A percentile compares a stretch with the other conserved stretches of the same genome.
These are phyloP conservation scores for Cyberlindnera euphorbiae DNA, from an alignment of 805 yeast species.

Conservation along the genomic window DNA sequence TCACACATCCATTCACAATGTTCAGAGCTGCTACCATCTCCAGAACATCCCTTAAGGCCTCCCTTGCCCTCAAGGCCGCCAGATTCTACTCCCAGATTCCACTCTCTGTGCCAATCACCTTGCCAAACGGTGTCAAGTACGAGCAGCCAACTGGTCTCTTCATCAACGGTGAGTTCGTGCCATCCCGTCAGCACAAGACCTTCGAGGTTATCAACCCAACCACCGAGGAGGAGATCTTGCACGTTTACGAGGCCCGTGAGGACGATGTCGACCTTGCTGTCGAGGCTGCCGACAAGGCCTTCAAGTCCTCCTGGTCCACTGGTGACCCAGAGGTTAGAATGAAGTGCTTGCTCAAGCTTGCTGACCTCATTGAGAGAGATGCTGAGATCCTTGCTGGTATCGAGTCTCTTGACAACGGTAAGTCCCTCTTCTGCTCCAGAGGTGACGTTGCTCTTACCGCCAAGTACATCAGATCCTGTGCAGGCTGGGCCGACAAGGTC, in stretches of 20 bases:
- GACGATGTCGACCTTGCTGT: slow-evolving; percentile 84
- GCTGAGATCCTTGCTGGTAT: slow-evolving; percentile 72
- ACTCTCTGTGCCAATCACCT: slow-evolving; percentile 42
- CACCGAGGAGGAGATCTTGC: slow-evolving; percentile 65
- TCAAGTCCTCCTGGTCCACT: slow-evolving; percentile 64
- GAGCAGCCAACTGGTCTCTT: slow-evolving; percentile 81
- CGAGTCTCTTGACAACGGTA: slow-evolving; percentile 89
- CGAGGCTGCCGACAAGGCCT: slow-evolving; percentile 77
- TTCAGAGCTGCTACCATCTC: slow-evolving; percentile 16
- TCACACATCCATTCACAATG: slow-evolving; percentile 14
- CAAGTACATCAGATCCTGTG: slow-evolving; percentile 74
- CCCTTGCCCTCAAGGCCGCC: slow-evolving; percentile 19
- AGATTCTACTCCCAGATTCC: slow-evolving; percentile 35
- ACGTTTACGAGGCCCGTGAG: slow-evolving; percentile 67
- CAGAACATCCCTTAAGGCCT: slow-evolving; percentile 13
- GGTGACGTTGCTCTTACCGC: slow-evolving; percentile 75
- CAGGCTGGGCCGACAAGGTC: slow-evolving; percentile 74
- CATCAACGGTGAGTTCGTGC: slow-evolving; percentile 73
- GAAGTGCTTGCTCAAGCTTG: slow-evolving; percentile 58
- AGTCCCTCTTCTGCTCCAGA: slow-evolving; percentile 64
- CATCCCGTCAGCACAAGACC: slow-evolving; percentile 53
- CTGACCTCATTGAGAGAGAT: slow-evolving; percentile 73
- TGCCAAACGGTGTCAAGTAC: slow-evolving; percentile 72
- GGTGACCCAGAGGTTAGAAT: slow-evolving; percentile 66
- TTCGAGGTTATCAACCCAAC: slow-evolving; percentile 64